Evolutionary conservation across 768 basidiomycete genomes (phyloP), one percentile per base, ranked within the genome.

Genomic region (Gloeophyllum trabeum): DNA sequence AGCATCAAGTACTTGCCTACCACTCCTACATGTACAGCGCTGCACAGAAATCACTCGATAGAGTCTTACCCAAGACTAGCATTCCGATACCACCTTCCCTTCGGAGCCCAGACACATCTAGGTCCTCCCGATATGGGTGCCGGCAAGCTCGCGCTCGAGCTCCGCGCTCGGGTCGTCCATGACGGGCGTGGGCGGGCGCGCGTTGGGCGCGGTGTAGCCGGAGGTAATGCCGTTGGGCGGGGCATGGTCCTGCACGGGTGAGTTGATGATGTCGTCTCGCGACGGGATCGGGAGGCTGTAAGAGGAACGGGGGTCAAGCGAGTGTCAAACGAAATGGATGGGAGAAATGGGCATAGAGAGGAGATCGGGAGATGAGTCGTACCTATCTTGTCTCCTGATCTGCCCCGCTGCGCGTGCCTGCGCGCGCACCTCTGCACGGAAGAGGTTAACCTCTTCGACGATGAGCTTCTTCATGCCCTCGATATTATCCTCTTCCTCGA

Each of bases 381-480:
- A 83, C 85, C 79, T 86, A 47, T 87, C 85, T 57, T 87, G 82
- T 40, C 80, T 68, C 40, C 81, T 79, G 36, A 84, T 74, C 56
- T 85, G 83, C 4, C 78, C 78, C 6, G 76, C 66, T 1, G 75
- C 76, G 26, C 84, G 68, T 10, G 83, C 78, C 53, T 92, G 89
- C n/a, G 74, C 70, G 43, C 94, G 76, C 5, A 98, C 93, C 57
- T 92, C 81, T 6, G 82, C 73, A 26, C 96, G 79, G 78, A 99
- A 98, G 10, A 71, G 58, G 46, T 78, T 79, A 28, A 97, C 94
- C 60, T 98, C 93, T 22, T 93, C 78, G 19, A 98, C 79, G 51
- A 99, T 99, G 57, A 98, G 62, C 48, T 75, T 78, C 63, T 94
- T 89, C 96, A 99, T 99, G 6, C 96, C 96, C 35, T 94, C 90